Evolutionary conservation across 2,329 filamentous ascomycete species (phyloP).

Genomic region (Penicillium sp.): DNA sequence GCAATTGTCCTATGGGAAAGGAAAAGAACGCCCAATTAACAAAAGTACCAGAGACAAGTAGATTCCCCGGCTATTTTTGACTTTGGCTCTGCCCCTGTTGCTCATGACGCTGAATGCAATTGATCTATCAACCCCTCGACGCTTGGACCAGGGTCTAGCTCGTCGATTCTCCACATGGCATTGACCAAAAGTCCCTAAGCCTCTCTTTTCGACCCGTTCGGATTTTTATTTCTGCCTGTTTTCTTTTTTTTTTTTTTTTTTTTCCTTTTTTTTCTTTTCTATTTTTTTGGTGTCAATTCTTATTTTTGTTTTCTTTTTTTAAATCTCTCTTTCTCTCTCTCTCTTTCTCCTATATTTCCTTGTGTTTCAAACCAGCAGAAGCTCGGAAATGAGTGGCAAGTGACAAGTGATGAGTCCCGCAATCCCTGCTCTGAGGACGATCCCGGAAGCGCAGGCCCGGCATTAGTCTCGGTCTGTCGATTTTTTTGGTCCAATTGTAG

Average conservation of each 20-base stretch:
- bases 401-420: conserved; percentile 3
- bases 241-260: neutral
- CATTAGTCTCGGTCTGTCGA: neutral
- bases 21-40: neutral
- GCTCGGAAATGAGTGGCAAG: neutral
- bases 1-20: too few species aligned
- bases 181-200: neutral
- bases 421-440: conserved; percentile 4
- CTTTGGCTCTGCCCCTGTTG: neutral
- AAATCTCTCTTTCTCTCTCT: too few species aligned
- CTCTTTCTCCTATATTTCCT: too few species aligned
- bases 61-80: neutral
- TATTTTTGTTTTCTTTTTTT: too few species aligned
- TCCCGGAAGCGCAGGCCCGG: conserved; percentile 4
- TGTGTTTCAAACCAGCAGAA: too few species aligned
- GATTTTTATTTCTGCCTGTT: neutral
- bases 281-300: neutral
- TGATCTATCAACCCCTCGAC: neutral
- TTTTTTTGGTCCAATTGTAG: neutral
- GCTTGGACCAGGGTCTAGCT: neutral
- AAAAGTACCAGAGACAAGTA: neutral
- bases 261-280: neutral
- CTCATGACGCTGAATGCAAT: neutral
- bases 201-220: neutral
- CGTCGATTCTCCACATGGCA: neutral